Evolutionary conservation across 2,329 filamentous ascomycete species (phyloP).

Genomic region (Calonectria naviculata): DNA sequence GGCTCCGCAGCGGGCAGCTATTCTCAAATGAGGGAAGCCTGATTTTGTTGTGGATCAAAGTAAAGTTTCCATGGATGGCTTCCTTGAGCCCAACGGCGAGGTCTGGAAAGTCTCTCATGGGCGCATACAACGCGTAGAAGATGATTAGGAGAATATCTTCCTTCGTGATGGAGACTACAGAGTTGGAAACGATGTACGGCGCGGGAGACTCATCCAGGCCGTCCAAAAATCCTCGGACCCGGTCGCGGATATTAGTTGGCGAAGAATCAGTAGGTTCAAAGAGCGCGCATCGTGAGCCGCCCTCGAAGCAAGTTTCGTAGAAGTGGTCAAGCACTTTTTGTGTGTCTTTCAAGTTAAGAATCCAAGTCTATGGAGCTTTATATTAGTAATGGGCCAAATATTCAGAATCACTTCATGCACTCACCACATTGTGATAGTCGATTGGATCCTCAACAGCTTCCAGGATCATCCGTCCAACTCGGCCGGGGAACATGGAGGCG

Average conservation of each 20-base stretch:
- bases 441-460: constrained; percentile 51
- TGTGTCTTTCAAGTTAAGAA: constrained; percentile 50
- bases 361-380: constrained; percentile 43
- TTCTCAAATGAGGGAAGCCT: background rate
- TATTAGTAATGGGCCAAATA: background rate
- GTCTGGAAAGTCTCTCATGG: constrained; percentile 28
- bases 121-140: constrained; percentile 43
- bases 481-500: constrained; percentile 48
- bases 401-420: background rate
- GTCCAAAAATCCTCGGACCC: constrained; percentile 45
- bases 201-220: constrained; percentile 43
- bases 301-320: constrained; percentile 49
- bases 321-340: constrained; percentile 48
- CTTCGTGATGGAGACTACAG: constrained; percentile 43
- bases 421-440: constrained; percentile 46
- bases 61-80: constrained; percentile 33
- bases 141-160: constrained; percentile 44
- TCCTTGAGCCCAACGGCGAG: constrained; percentile 26
- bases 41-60: background rate
- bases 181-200: constrained; percentile 28
- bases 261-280: constrained; percentile 37
- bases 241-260: constrained; percentile 42
- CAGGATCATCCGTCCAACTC: constrained; percentile 54
- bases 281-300: constrained; percentile 44
- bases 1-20: background rate